Percentiles rank a stretch among this genome's conserved stretches.
Conservation (phyloP, 805 yeast genomes). For the Lipomyces chichibuensis region DNA sequence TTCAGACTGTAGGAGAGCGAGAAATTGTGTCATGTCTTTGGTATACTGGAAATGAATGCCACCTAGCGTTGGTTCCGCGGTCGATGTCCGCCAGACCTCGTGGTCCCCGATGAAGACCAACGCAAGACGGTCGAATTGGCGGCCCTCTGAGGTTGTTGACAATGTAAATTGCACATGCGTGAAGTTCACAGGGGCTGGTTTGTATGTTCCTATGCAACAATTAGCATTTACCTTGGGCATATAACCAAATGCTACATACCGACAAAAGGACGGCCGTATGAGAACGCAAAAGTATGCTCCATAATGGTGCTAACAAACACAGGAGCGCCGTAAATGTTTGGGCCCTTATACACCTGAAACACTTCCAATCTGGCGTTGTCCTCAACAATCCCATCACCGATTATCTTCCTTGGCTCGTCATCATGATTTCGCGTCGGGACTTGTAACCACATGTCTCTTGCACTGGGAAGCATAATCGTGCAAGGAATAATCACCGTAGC, state of each 20-base stretch:
- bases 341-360: conserved; percentile 38
- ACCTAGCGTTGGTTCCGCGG: conserved; percentile 73
- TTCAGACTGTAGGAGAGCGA: conserved; percentile 51
- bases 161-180: conserved; percentile 46
- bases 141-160: conserved; percentile 42
- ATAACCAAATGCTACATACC: conserved; percentile 8
- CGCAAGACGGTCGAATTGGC: conserved; percentile 48
- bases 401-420: background rate
- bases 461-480: conserved; percentile 14
- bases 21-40: conserved; percentile 67
- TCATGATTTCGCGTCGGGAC: conserved; percentile 2
- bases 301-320: conserved; percentile 34
- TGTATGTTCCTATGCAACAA: conserved; percentile 38
- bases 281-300: conserved; percentile 42
- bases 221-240: background rate
- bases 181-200: conserved; percentile 43
- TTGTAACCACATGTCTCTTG: conserved; percentile 2
- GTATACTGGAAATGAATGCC: conserved; percentile 53
- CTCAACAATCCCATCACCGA: conserved; percentile 4
- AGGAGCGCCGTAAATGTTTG: conserved; percentile 21
- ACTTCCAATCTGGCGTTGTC: conserved; percentile 25
- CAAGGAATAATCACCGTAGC: conserved; percentile 12
- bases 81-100: conserved; percentile 82
- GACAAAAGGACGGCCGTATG: conserved; percentile 44
- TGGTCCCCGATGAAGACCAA: conserved; percentile 51